phyloP scores from a whole-genome alignment of 441 rosid species.

The Flueggea neowawraea region DNA sequence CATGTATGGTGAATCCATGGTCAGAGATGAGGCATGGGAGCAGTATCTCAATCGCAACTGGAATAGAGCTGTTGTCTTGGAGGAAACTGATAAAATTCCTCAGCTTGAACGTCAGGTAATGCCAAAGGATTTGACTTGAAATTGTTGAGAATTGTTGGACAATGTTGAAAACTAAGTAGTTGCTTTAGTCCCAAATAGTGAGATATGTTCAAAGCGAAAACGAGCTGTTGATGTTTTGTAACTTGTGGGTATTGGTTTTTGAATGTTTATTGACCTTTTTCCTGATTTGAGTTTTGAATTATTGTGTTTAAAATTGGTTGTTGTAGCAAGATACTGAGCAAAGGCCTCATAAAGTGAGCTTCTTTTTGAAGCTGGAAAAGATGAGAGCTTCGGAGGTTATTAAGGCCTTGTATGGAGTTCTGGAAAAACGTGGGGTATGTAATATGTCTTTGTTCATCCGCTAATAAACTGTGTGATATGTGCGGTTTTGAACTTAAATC shows the following conservation, averaged over 20 bases:
- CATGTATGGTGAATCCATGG: constrained; percentile 69
- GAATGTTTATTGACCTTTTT: no score
- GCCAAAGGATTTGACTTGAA: not conserved
- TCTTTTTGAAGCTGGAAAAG: constrained; percentile 75
- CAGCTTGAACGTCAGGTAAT: constrained; percentile 76
- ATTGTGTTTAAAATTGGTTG: not conserved
- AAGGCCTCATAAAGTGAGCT: constrained; percentile 86
- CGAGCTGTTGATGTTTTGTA: no score
- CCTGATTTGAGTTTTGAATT: no score
- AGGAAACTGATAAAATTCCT: constrained; percentile 71
- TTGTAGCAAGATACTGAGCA: constrained; percentile 81
- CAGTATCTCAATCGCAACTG: constrained; percentile 64
- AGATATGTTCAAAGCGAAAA: no score
- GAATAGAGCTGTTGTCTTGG: constrained; percentile 58
- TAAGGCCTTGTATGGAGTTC: constrained; percentile 41
- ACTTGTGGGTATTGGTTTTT: no score
- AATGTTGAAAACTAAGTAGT: no score
- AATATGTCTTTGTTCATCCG: not conserved
- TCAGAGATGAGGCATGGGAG: constrained; percentile 83
- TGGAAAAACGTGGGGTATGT: constrained; percentile 69
- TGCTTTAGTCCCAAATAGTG: no score
- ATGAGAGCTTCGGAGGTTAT: constrained; percentile 61
- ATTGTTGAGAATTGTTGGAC: no score
- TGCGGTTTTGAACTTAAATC: not conserved
- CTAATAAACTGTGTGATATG: not conserved